phyloP scores from a whole-genome alignment of 2,329 filamentous ascomycete species.

The Sarocladium strictum region DNA sequence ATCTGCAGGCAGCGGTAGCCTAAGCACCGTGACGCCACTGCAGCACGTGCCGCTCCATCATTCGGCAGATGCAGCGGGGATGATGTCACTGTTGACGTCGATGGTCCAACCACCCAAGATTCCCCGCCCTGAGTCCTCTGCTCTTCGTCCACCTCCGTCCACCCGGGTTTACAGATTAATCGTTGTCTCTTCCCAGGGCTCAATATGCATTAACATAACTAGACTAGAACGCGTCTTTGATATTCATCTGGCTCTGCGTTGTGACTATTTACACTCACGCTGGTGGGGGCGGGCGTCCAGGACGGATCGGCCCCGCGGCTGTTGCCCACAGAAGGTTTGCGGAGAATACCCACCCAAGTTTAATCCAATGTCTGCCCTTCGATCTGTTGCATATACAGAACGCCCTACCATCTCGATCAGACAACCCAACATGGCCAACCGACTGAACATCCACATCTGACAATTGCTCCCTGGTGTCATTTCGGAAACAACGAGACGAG shows the following conservation, averaged over 20 bases:
- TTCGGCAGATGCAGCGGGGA: neutral
- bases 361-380: conserved; percentile 1
- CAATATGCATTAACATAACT: too few relatives aligned
- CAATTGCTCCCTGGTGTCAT: too few relatives aligned
- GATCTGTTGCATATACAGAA: neutral
- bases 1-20: neutral
- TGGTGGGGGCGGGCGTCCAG: neutral
- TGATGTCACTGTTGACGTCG: conserved; percentile 21
- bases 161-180: too few relatives aligned
- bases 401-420: neutral
- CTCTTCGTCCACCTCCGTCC: too few relatives aligned
- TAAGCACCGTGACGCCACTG: neutral
- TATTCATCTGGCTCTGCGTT: neutral
- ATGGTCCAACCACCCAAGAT: neutral
- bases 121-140: neutral
- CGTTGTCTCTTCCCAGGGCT: too few relatives aligned
- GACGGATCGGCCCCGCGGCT: conserved; percentile 2
- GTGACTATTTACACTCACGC: too few relatives aligned
- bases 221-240: too few relatives aligned
- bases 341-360: neutral
- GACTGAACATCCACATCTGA: neutral
- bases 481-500: too few relatives aligned
- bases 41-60: neutral
- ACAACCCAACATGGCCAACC: neutral
- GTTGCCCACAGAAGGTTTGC: neutral